A percentile compares a stretch with the other conserved stretches of the same genome.
phyloP scores from a whole-genome alignment of 2,329 filamentous ascomycete species.

The Akanthomyces dipterigenus region DNA sequence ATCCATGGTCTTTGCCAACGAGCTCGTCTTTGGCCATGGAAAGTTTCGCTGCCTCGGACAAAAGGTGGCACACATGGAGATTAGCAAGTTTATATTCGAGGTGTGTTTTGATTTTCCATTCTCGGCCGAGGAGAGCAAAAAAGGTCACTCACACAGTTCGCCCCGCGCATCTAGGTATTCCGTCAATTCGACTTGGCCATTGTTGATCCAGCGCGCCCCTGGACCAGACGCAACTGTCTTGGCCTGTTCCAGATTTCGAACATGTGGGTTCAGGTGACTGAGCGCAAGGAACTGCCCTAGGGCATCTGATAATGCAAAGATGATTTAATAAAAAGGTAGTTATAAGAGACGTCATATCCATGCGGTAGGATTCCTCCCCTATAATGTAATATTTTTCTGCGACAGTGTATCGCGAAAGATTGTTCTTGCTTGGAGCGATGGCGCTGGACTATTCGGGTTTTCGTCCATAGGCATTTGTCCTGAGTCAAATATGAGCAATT shows the following conservation, averaged over 20 bases:
- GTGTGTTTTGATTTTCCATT: constrained; percentile 5
- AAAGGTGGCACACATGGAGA: constrained; percentile 25
- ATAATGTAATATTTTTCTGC: too few species aligned
- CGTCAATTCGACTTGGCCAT: constrained; percentile 24
- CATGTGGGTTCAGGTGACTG: constrained; percentile 27
- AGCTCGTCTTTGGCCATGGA: constrained; percentile 27
- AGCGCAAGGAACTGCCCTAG: background rate
- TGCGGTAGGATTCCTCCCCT: too few species aligned
- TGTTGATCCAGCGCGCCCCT: constrained; percentile 21
- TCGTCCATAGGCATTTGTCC: constrained; percentile 14
- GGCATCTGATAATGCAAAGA: background rate
- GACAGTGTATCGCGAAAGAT: background rate
- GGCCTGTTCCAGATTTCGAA: constrained; percentile 25
- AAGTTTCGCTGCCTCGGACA: constrained; percentile 25
- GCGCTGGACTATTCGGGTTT: constrained; percentile 2
- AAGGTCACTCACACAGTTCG: background rate
- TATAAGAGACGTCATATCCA: too few species aligned
- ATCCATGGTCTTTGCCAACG: constrained; percentile 22
- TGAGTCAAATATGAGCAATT: background rate
- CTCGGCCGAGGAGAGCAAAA: too few species aligned
- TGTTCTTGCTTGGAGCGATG: background rate
- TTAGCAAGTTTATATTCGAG: constrained; percentile 15
- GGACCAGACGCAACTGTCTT: constrained; percentile 20
- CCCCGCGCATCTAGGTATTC: constrained; percentile 17
- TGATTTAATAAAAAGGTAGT: too few species aligned